Conservation (phyloP, 306 rosid genomes). For the Herpetospermum pedunculosum region DNA sequence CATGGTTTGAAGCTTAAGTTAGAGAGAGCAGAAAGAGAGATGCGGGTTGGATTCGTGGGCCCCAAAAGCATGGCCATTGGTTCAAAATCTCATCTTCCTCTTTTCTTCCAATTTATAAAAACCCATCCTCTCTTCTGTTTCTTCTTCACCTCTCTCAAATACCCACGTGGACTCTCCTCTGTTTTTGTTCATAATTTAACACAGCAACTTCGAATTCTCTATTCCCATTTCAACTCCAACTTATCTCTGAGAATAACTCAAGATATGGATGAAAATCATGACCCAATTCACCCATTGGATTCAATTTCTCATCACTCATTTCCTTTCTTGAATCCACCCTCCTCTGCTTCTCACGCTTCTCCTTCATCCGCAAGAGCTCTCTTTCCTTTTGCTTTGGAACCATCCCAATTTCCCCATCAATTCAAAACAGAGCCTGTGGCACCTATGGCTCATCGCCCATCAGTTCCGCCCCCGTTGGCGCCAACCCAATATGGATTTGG, state of each 20-base stretch:
- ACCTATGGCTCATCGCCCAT: conserved; percentile 21
- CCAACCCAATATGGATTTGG: conserved; percentile 29
- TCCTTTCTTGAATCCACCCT: conserved; percentile 17
- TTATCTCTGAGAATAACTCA: background rate
- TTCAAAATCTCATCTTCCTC: background rate
- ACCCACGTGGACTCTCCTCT: conserved; percentile 5
- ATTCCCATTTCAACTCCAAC: background rate
- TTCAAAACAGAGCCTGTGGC: conserved; percentile 12
- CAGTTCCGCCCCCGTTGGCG: conserved; percentile 23
- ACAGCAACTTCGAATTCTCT: too few relatives aligned
- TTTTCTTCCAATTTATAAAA: background rate
- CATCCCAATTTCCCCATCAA: conserved; percentile 31
- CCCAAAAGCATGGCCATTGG: background rate
- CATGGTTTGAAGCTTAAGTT: background rate
- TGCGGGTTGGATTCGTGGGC: conserved; percentile 10
- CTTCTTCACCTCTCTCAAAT: background rate
- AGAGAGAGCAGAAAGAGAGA: background rate
- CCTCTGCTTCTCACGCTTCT: conserved; percentile 6
- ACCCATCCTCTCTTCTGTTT: background rate
- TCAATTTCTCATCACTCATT: background rate
- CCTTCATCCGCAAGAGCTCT: conserved; percentile 36
- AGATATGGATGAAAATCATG: conserved; percentile 14
- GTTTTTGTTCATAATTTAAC: too few relatives aligned
- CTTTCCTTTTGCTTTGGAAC: conserved; percentile 63
- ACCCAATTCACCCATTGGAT: conserved; percentile 17